A percentile compares a stretch with the other conserved stretches of the same genome.
Evolutionary conservation across 192 early-diverging fungal species (phyloP).

Genomic region (Jimgerdemannia flammicorona): DNA sequence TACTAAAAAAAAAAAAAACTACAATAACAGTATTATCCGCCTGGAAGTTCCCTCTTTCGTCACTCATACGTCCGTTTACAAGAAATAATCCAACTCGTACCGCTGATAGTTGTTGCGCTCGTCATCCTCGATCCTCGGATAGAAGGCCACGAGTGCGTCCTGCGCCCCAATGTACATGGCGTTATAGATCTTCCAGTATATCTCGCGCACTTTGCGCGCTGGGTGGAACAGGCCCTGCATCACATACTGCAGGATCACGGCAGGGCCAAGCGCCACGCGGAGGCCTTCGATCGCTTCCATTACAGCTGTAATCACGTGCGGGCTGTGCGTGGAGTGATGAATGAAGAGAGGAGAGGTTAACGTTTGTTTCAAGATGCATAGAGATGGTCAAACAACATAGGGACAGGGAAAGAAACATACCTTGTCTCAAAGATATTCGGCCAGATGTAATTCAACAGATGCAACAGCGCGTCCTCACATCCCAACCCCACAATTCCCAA

Average conservation of each 20-base stretch:
- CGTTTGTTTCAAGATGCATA: background rate
- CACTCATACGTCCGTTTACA: constrained; percentile 38
- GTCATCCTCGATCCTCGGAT: constrained; percentile 87
- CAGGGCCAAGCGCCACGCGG: constrained; percentile 85
- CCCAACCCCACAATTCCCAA: constrained; percentile 89
- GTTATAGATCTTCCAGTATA: constrained; percentile 99
- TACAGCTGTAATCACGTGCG: constrained; percentile 97
- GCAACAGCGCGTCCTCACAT: constrained; percentile 92
- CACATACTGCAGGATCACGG: constrained; percentile 79
- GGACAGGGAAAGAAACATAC: constrained; percentile 6
- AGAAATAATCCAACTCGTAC: constrained; percentile 76
- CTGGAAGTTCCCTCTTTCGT: too few species aligned
- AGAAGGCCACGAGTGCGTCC: constrained; percentile 88
- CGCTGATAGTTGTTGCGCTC: constrained; percentile 72
- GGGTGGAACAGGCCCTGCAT: constrained; percentile 98
- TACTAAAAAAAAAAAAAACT: background rate
- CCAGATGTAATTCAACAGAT: constrained; percentile 95
- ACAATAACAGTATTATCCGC: too few species aligned
- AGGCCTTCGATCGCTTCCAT: constrained; percentile 96
- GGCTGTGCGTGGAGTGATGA: constrained; percentile 33
- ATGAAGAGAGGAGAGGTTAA: background rate
- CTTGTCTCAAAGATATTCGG: constrained; percentile 96
- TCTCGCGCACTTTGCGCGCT: constrained; percentile 88
- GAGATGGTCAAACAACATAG: background rate
- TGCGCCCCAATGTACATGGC: constrained; percentile 89